Conservation (phyloP, 495 filamentous ascomycete species). For the Neurospora sp. region DNA sequence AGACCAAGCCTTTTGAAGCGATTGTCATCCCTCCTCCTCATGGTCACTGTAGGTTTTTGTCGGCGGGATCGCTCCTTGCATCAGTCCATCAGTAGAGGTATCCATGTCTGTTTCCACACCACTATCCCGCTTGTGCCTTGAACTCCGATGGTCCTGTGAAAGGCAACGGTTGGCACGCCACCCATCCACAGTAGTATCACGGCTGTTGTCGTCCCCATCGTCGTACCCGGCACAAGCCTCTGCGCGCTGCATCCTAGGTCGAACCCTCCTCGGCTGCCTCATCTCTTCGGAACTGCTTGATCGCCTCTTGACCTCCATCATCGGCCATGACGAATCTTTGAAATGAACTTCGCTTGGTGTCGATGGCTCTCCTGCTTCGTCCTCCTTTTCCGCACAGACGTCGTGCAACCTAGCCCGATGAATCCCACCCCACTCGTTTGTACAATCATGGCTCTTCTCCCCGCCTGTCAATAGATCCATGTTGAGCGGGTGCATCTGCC, state of each 20-base stretch:
- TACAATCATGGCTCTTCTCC: neutral
- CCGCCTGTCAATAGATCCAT: neutral
- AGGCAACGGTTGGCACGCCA: neutral
- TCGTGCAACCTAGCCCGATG: neutral
- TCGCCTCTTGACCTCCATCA: neutral
- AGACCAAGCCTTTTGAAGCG: neutral
- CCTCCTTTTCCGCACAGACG: neutral
- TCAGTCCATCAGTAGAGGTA: neutral
- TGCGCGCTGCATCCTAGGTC: neutral
- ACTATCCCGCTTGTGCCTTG: neutral
- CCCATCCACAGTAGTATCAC: neutral
- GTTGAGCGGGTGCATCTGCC: slow-evolving; percentile 10
- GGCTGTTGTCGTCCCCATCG: neutral
- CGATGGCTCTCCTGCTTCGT: neutral
- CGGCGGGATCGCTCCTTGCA: neutral
- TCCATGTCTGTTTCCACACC: neutral
- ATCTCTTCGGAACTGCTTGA: neutral
- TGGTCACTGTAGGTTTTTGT: neutral
- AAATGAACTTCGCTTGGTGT: neutral
- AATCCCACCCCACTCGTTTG: neutral
- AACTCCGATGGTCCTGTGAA: neutral
- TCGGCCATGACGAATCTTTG: neutral
- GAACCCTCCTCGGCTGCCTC: neutral
- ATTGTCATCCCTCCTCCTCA: neutral
- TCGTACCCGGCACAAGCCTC: neutral